Percentiles rank a stretch among this genome's conserved stretches.
Evolutionary conservation across 768 basidiomycete genomes (phyloP).

Genomic region (Suillus lakei): DNA sequence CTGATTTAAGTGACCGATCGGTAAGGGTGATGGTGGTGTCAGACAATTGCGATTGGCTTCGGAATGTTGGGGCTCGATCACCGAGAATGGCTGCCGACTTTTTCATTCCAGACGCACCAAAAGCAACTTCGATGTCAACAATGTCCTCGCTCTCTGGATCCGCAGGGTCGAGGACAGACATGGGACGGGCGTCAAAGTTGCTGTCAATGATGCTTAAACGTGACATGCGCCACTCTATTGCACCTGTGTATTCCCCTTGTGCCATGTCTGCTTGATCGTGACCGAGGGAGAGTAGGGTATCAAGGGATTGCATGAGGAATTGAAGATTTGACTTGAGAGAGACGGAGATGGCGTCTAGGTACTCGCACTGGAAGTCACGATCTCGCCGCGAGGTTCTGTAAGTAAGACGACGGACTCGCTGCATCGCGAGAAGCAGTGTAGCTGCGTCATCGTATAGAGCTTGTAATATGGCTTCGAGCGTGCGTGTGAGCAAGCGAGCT

Average conservation of each 20-base stretch:
- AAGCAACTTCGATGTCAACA: slow-evolving; percentile 61
- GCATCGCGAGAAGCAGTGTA: slow-evolving; percentile 61
- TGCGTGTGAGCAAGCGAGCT: slow-evolving; percentile 69
- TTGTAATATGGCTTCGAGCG: slow-evolving; percentile 72
- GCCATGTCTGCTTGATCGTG: slow-evolving; percentile 74
- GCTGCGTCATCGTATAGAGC: slow-evolving; percentile 75
- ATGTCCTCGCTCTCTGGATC: slow-evolving; percentile 55
- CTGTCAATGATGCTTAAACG: slow-evolving; percentile 65
- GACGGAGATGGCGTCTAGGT: slow-evolving; percentile 52
- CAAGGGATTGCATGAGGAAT: slow-evolving; percentile 61
- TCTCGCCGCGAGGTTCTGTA: slow-evolving; percentile 16
- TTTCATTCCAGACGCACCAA: slow-evolving; percentile 45
- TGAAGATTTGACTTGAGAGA: slow-evolving; percentile 62
- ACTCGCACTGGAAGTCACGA: slow-evolving; percentile 38
- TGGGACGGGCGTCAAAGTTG: slow-evolving; percentile 49
- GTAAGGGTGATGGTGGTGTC: slow-evolving; percentile 38
- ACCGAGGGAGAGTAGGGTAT: slow-evolving; percentile 64
- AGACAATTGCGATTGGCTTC: slow-evolving; percentile 39
- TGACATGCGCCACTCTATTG: slow-evolving; percentile 80
- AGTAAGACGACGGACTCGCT: slow-evolving; percentile 37
- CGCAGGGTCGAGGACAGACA: slow-evolving; percentile 41
- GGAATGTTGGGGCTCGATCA: slow-evolving; percentile 32
- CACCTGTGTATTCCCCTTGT: slow-evolving; percentile 71
- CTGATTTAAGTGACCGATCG: slow-evolving; percentile 27
- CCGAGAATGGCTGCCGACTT: slow-evolving; percentile 20